Evolutionary conservation across 192 early-diverging fungal species (phyloP).

Genomic region (Coemansia sp.): DNA sequence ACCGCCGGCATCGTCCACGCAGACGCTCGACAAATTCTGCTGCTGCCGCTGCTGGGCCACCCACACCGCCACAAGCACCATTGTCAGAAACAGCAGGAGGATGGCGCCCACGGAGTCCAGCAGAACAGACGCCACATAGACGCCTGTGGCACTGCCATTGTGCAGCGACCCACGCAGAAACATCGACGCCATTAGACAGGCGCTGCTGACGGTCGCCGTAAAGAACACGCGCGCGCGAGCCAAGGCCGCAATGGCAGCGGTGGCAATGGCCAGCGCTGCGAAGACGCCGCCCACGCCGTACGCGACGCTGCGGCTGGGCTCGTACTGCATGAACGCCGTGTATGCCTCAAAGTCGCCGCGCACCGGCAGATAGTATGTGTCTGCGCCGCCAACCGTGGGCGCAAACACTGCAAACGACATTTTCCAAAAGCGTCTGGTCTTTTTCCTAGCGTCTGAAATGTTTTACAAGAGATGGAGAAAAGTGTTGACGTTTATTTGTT

Average conservation of each 20-base stretch:
- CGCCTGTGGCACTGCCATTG: background rate
- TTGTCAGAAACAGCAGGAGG: slow-evolving; percentile 8
- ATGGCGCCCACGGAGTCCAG: slow-evolving; percentile 24
- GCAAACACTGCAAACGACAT: slow-evolving; percentile 16
- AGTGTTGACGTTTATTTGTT: background rate
- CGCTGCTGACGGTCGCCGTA: slow-evolving; percentile 7
- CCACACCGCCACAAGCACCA: slow-evolving; percentile 23
- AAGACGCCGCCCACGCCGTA: slow-evolving; percentile 36
- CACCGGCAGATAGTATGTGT: slow-evolving; percentile 14
- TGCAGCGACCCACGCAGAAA: slow-evolving; percentile 32
- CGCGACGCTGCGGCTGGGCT: slow-evolving; percentile 16
- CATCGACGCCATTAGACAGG: slow-evolving; percentile 19
- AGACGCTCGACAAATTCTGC: background rate
- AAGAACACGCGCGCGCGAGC: slow-evolving; percentile 7
- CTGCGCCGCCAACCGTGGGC: slow-evolving; percentile 9
- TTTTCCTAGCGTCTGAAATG: background rate
- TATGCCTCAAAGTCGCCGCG: background rate
- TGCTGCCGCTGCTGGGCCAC: slow-evolving; percentile 1
- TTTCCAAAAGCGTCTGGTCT: background rate
- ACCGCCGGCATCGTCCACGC: background rate
- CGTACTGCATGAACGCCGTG: slow-evolving; percentile 35
- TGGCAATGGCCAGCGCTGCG: slow-evolving; percentile 20
- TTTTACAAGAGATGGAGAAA: background rate
- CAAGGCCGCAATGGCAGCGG: background rate
- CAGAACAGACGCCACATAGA: slow-evolving; percentile 21